Percentiles rank a stretch among this genome's conserved stretches.
Evolutionary conservation across 345 rosid genomes (phyloP).

Genomic region (Eucalyptus tenuipes): DNA sequence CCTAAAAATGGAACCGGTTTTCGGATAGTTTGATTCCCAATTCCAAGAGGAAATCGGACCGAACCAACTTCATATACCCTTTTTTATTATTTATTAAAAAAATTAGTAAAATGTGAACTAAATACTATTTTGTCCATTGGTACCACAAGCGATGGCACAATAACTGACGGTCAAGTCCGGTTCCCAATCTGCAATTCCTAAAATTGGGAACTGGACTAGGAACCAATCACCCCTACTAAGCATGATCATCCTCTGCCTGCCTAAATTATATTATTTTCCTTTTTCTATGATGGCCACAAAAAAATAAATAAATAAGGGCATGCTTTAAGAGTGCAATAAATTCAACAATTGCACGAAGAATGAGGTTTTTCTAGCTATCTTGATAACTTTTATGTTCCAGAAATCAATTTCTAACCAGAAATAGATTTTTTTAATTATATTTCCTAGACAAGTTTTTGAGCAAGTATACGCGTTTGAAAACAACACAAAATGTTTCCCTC

Average conservation of each 20-base stretch:
- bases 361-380: neutral
- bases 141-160: no score
- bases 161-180: rapidly evolving
- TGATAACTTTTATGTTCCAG: neutral
- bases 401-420: rapidly evolving
- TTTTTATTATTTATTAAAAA: no score
- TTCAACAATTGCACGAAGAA: neutral
- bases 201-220: rapidly evolving
- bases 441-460: rapidly evolving
- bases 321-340: neutral
- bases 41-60: no score
- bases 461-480: rapidly evolving
- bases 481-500: no score
- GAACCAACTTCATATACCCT: no score
- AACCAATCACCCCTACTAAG: rapidly evolving
- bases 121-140: no score
- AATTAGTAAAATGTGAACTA: no score
- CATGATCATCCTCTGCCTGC: neutral
- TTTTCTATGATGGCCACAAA: neutral
- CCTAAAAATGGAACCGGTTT: no score
- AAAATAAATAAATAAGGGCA: neutral
- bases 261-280: neutral
- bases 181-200: no score
- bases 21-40: rapidly evolving
- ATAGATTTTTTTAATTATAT: no score